These are phyloP conservation scores for Penstemon eatonii DNA, from an alignment of 257 asterid genomes.

Conservation along the genomic window DNA sequence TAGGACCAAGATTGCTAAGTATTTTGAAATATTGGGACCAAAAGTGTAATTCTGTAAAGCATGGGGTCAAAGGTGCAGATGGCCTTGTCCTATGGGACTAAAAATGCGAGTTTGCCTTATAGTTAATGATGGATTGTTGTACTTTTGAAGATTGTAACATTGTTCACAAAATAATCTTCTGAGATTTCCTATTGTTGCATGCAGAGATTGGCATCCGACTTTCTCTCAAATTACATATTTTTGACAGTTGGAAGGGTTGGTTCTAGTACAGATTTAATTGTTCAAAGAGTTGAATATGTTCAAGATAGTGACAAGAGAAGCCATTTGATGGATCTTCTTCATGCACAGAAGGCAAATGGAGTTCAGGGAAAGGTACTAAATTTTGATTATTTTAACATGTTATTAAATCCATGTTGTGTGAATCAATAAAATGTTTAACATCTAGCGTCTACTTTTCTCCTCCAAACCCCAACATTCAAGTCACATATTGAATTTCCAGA, in stretches of 20 bases:
- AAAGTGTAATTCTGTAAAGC: too few species aligned
- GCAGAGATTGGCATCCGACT: conserved; percentile 93
- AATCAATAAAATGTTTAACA: too few species aligned
- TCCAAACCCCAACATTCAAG: too few species aligned
- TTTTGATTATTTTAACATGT: not conserved
- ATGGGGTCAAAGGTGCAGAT: too few species aligned
- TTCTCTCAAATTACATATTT: conserved; percentile 78
- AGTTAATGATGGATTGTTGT: not conserved
- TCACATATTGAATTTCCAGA: too few species aligned
- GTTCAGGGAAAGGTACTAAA: conserved; percentile 56
- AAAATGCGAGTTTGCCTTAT: too few species aligned
- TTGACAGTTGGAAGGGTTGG: conserved; percentile 92
- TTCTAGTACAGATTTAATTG: conserved; percentile 82
- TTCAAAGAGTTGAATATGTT: conserved; percentile 82
- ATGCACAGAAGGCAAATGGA: conserved; percentile 67
- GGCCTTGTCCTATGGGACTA: too few species aligned
- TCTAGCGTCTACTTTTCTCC: too few species aligned
- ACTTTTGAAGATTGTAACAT: conserved; percentile 1
- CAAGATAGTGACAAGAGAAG: conserved; percentile 79
- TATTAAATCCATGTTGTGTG: too few species aligned
- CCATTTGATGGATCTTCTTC: conserved; percentile 83
- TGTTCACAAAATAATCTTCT: conserved; percentile 9
- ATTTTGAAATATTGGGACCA: too few species aligned
- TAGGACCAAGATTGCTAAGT: too few species aligned
- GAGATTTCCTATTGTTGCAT: conserved; percentile 27